Evolutionary conservation across 164 flowering plant species (phyloP).

Genomic region (Vitis rupestris): DNA sequence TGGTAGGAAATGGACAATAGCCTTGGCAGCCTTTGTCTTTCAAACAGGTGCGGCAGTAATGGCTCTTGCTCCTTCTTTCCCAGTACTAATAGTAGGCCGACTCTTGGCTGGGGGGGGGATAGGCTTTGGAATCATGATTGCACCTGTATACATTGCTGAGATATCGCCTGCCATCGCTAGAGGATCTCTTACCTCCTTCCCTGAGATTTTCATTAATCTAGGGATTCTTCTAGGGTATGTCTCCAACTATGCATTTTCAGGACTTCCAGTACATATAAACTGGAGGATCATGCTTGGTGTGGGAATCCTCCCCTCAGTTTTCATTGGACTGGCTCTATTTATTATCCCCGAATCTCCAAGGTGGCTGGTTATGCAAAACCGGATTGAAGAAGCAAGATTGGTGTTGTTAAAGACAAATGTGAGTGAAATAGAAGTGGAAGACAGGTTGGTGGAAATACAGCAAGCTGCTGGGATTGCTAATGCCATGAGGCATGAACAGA

Average conservation of each 20-base stretch:
- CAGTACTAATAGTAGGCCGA: conserved; percentile 33
- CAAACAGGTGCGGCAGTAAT: conserved; percentile 36
- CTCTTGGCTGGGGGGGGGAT: conserved; percentile 40
- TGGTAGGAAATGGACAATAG: conserved; percentile 47
- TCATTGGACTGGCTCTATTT: conserved; percentile 29
- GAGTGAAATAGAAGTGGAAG: conserved; percentile 26
- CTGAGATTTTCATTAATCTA: conserved; percentile 40
- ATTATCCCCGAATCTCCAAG: conserved; percentile 51
- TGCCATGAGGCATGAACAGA: conserved; percentile 19
- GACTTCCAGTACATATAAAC: conserved; percentile 23
- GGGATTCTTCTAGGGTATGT: conserved; percentile 47
- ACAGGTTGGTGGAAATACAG: conserved; percentile 32
- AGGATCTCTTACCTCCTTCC: conserved; percentile 45
- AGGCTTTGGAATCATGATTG: conserved; percentile 41
- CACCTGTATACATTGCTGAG: conserved; percentile 43
- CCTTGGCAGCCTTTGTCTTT: conserved; percentile 31
- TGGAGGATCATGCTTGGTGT: conserved; percentile 46
- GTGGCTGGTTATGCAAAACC: conserved; percentile 42
- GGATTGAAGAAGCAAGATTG: conserved; percentile 33
- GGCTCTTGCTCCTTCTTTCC: conserved; percentile 34
- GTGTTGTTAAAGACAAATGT: conserved; percentile 35
- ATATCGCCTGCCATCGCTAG: conserved; percentile 32
- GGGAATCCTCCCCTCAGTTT: conserved; percentile 38
- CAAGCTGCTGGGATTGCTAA: conserved; percentile 23
- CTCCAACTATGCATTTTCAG: conserved; percentile 38